Base-by-base conservation (phyloP, 192 early-diverging fungal genomes). In the Cladochytrium replicatum region DNA sequence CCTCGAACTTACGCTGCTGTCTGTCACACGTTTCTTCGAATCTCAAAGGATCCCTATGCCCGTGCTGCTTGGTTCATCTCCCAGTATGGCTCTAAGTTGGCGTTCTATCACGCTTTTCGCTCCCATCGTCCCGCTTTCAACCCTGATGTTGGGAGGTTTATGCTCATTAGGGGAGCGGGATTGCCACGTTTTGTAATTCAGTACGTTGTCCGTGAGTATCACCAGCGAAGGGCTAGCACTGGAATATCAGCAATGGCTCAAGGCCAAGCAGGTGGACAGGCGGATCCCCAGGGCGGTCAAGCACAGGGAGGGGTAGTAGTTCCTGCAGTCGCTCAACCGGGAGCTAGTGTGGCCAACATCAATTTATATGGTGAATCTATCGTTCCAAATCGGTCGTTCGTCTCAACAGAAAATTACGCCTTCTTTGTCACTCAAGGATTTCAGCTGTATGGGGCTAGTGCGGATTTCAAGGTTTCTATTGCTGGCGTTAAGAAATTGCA, bases 101-200 rank as follows among this genome's bases (percentile, higher is more conserved):
- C 55, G 6, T 26, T 70, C 15, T 60, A 55, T 32, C 42, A 52
- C 32, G 68, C 63, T 2, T 70, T 66, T 37, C 47, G 52, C 31
- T 48, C 21, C 22, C 54, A 70, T 41, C 31, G 60, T 19, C 21
- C 21, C 3, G 54, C 57, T 2, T 46, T 70, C 32, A 50, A 62
- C 0, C 31, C 52, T 7, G 52, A 57, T 42, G 60, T 66, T 23
- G 59, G 40, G n/a, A 46, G 29, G 27, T 30, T 54, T 17, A 54
- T 70, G 60, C 15, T 65, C 3, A 31, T 48, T 4, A 5, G 27
- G 15, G 55, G 60, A 7, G 63, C 57, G 17, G 17, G 17, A 5
- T 7, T 70, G 17, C 68, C 63, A 2, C 43, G 68, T 27, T 70
- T 64, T 37, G 41, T 70, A 8, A 46, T 70, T 4, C 68, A 70